Percentiles rank a stretch among this genome's conserved stretches.
Conservation (phyloP, 257 asterid species). For the Solanum corneliomulleri region DNA sequence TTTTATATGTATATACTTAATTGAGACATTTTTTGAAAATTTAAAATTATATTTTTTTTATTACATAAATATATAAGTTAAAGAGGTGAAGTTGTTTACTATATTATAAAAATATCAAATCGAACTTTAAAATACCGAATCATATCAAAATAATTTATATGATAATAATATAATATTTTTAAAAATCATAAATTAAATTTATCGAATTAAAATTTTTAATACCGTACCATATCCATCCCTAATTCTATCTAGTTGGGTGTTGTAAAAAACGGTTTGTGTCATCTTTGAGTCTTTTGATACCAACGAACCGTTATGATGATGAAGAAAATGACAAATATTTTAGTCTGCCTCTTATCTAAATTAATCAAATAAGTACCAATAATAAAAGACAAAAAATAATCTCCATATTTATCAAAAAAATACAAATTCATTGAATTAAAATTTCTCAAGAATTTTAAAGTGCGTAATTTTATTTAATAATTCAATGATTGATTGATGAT, state of each 20-base stretch:
- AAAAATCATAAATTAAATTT: too few relatives aligned
- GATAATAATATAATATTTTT: too few relatives aligned
- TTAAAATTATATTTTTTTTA: too few relatives aligned
- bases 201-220: too few relatives aligned
- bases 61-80: too few relatives aligned
- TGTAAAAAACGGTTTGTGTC: too few relatives aligned
- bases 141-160: not conserved
- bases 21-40: not conserved
- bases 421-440: not conserved
- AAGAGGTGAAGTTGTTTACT: not conserved
- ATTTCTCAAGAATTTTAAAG: not conserved
- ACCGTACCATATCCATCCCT: not conserved
- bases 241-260: not conserved
- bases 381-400: not conserved
- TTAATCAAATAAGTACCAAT: not conserved
- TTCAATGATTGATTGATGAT: not conserved
- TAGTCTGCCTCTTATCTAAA: not conserved
- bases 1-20: not conserved
- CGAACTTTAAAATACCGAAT: not conserved
- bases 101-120: too few relatives aligned
- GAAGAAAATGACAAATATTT: not conserved
- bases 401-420: not conserved
- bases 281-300: not conserved
- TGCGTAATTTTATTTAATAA: not conserved
- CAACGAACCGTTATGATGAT: not conserved